Percentiles rank a stretch among this genome's conserved stretches.
Conservation (phyloP, 164 flowering plant species). For the Cinnamomum micranthum region DNA sequence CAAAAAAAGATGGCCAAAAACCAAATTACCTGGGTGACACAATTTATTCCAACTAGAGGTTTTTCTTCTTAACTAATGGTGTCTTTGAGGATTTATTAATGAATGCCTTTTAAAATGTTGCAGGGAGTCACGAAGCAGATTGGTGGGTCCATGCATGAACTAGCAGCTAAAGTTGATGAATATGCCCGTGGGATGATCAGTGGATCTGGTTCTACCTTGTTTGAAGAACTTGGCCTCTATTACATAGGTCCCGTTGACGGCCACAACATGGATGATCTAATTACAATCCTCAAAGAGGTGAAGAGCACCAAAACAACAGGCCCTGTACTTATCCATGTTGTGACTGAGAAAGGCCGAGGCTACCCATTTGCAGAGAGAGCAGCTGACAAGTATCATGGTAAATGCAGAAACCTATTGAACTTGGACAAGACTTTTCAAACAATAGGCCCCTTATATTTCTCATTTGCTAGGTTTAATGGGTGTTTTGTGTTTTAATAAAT, state of each 20-base stretch:
- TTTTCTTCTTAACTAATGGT: not conserved
- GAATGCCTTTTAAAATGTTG: constrained; percentile 11
- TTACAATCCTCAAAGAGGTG: constrained; percentile 80
- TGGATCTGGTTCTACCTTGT: constrained; percentile 85
- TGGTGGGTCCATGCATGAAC: constrained; percentile 84
- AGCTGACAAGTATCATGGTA: constrained; percentile 97
- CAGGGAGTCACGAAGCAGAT: constrained; percentile 93
- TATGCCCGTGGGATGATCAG: constrained; percentile 98
- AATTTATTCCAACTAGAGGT: not conserved
- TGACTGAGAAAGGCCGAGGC: constrained; percentile 96
- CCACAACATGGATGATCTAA: constrained; percentile 83
- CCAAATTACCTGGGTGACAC: not conserved
- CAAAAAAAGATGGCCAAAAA: too few relatives aligned
- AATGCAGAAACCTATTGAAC: not conserved
- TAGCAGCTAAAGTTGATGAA: constrained; percentile 95
- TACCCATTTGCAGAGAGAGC: constrained; percentile 96
- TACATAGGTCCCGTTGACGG: constrained; percentile 99
- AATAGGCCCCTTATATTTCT: too few relatives aligned
- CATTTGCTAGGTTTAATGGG: too few relatives aligned
- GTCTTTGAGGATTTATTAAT: not conserved
- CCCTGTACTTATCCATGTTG: constrained; percentile 88
- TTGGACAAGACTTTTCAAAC: too few relatives aligned
- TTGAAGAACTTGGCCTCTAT: constrained; percentile 96
- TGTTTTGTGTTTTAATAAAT: too few relatives aligned
- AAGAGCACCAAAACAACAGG: constrained; percentile 82